Evolutionary conservation across 768 basidiomycete species (phyloP).

Genomic region (Lyophyllum atratum): DNA sequence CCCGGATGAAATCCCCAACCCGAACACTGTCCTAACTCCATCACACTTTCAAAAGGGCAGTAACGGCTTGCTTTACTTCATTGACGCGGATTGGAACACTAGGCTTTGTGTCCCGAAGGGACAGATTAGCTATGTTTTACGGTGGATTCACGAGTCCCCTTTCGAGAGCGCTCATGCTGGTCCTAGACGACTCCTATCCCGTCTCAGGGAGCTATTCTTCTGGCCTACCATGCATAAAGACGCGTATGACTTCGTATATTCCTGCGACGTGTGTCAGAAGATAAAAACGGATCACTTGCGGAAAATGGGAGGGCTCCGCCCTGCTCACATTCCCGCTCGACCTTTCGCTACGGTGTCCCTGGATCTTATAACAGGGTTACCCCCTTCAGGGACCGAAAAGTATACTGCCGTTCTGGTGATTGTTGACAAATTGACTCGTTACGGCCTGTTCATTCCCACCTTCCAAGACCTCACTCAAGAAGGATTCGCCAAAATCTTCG

Average conservation of each 20-base stretch:
- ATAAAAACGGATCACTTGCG: neutral
- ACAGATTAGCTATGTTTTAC: neutral
- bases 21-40: neutral
- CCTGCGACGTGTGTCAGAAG: neutral
- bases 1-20: neutral
- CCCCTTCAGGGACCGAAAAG: neutral
- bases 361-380: neutral
- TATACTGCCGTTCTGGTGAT: neutral
- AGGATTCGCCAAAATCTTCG: neutral
- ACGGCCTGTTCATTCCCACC: neutral
- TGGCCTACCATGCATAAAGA: neutral
- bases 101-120: slow-evolving; percentile 18
- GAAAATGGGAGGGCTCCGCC: neutral
- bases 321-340: neutral
- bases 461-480: neutral
- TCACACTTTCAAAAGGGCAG: neutral
- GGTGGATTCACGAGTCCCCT: slow-evolving; percentile 19
- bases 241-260: neutral
- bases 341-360: neutral
- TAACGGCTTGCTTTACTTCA: slow-evolving; percentile 13
- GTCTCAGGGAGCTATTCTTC: slow-evolving; percentile 10
- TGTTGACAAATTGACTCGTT: neutral
- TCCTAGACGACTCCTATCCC: neutral
- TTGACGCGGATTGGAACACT: slow-evolving; percentile 20
- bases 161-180: slow-evolving; percentile 16